Evolutionary conservation across 495 filamentous ascomycete genomes (phyloP).

Genomic region (Lasiosphaeriaceae sp.): DNA sequence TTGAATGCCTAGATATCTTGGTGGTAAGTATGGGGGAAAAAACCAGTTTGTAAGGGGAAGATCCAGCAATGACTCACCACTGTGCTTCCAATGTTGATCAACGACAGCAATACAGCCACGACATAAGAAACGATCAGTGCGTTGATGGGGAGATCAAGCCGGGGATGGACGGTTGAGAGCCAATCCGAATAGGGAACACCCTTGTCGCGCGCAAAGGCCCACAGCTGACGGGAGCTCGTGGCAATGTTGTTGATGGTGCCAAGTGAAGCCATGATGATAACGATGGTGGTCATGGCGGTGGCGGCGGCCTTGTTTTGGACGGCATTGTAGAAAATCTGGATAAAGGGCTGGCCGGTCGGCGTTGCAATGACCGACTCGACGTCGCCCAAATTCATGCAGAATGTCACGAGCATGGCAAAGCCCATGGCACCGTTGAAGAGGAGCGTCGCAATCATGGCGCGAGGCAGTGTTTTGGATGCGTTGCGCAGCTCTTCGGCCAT

Average conservation of each 20-base stretch:
- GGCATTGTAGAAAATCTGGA: slow-evolving; percentile 52
- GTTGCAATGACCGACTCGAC: slow-evolving; percentile 26
- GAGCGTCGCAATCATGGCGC: slow-evolving; percentile 48
- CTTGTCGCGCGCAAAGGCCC: slow-evolving; percentile 54
- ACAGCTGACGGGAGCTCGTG: slow-evolving; percentile 55
- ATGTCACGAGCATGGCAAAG: slow-evolving; percentile 49
- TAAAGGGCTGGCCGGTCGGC: slow-evolving; percentile 47
- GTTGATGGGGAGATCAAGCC: slow-evolving; percentile 43
- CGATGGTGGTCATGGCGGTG: slow-evolving; percentile 47
- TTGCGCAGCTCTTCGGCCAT: slow-evolving; percentile 58
- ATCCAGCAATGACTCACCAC: slow-evolving; percentile 16
- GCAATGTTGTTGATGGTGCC: slow-evolving; percentile 53
- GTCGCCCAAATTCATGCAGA: slow-evolving; percentile 53
- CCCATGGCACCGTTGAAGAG: slow-evolving; percentile 48
- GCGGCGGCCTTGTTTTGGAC: slow-evolving; percentile 42
- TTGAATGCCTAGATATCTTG: slow-evolving; percentile 35
- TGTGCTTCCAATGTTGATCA: slow-evolving; percentile 46
- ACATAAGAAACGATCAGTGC: slow-evolving; percentile 33
- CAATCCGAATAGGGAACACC: slow-evolving; percentile 54
- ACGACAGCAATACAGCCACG: slow-evolving; percentile 24
- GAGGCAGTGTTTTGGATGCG: slow-evolving; percentile 53
- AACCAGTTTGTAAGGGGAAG: not conserved
- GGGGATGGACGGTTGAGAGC: slow-evolving; percentile 45
- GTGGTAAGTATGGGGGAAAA: not conserved
- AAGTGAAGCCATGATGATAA: slow-evolving; percentile 46